Evolutionary conservation across 768 basidiomycete species (phyloP).

Genomic region (Dentipellis fragilis): DNA sequence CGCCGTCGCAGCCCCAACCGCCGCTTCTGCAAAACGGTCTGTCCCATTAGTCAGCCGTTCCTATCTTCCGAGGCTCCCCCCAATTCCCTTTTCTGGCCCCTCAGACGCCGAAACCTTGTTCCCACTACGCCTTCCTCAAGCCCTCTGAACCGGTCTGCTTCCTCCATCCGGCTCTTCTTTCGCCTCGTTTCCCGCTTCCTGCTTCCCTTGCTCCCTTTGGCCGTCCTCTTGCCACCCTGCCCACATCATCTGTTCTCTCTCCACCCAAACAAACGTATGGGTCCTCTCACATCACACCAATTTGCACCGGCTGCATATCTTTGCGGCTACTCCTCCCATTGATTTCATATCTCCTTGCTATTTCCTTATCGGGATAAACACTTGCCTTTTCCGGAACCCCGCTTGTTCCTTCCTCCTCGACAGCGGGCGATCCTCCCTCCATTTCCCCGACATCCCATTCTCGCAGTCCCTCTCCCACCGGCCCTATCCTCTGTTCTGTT

Average conservation of each 20-base stretch:
- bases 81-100: neutral
- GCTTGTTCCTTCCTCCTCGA: too few species aligned
- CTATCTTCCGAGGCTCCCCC: neutral
- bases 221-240: neutral
- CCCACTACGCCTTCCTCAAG: neutral
- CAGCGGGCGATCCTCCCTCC: too few species aligned
- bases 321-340: neutral
- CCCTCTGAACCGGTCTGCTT: neutral
- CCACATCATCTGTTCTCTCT: too few species aligned
- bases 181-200: neutral
- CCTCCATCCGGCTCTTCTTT: neutral
- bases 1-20: neutral
- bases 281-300: neutral
- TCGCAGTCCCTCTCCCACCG: too few species aligned
- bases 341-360: neutral
- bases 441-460: too few species aligned
- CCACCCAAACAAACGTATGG: neutral
- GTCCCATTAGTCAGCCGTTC: neutral
- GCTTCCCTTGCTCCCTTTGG: neutral
- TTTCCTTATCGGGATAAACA: neutral
- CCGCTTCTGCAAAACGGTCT: neutral
- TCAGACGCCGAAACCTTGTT: conserved; percentile 1
- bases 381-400: neutral
- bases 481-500: too few species aligned
- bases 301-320: neutral